Evolutionary conservation across 2,329 filamentous ascomycete species (phyloP), one percentile per base, ranked within the genome.

Genomic region (Stachybotrys chartarum): DNA sequence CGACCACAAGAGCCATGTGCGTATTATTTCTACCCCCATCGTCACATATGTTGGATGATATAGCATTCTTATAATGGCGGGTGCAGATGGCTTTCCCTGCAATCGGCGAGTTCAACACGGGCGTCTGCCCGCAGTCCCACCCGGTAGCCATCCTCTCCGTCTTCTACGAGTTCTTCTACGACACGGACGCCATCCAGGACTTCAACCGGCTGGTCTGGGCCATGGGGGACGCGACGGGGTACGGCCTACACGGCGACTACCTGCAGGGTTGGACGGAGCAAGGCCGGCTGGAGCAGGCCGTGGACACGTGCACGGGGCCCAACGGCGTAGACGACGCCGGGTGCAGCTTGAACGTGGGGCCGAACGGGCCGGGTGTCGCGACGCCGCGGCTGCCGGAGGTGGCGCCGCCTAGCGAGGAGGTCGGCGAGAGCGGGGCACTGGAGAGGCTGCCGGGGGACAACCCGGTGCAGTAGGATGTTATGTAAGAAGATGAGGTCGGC

Each of bases 1-100:
- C 1, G 73, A 84, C 65, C 81, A 85, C 66, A 78, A 76, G 61
- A 79, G 70, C 52, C 83, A 85, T 60, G 75, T 85, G 58, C 54
- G 60, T 55, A 17, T 12, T 47, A 8, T 17, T 30, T 42, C 6
- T 35, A 39, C 10, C 45, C 11, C 10, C 24, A 30, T 45, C 42
- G 3, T 3, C 24, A 24, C 24, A 24, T n/a, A n/a, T n/a, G n/a
- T n/a, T n/a, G n/a, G n/a, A n/a, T n/a, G n/a, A n/a, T n/a, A n/a
- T 24, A 24, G 24, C 24, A 24, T 24, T 3, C 24, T 24, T 24
- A 24, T 24, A 24, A 2, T 17, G 24, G 10, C 16, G 46, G 10
- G 4, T 48, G 2, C 48, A 68, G 66, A 60, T 68, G 58, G 59
- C 66, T 6, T 68, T 67, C 54, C 66, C 66, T 1, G 63, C 58